These are phyloP conservation scores for Fusarium anguioides DNA, from an alignment of 2,329 filamentous ascomycete species.

Conservation along the genomic window DNA sequence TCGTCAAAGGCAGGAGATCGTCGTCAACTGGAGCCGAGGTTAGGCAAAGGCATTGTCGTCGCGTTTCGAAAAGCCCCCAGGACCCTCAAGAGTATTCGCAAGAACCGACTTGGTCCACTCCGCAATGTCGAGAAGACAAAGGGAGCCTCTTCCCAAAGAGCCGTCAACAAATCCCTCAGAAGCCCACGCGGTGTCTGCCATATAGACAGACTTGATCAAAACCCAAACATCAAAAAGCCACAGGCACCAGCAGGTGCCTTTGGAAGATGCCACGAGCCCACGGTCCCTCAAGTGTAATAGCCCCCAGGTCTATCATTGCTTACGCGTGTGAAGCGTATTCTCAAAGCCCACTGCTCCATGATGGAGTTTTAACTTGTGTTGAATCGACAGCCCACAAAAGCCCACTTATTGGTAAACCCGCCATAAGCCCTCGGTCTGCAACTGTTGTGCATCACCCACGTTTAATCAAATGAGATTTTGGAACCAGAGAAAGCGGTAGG, in stretches of 20 bases:
- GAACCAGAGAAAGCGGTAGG: slow-evolving; percentile 68
- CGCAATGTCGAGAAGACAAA: slow-evolving; percentile 23
- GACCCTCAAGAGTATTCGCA: slow-evolving; percentile 53
- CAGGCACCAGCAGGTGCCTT: slow-evolving; percentile 34
- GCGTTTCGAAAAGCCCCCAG: slow-evolving; percentile 51
- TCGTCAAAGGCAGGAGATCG: slow-evolving; percentile 29
- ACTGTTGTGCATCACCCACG: slow-evolving; percentile 45
- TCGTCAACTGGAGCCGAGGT: slow-evolving; percentile 33
- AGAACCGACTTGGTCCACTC: slow-evolving; percentile 50
- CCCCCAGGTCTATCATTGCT: slow-evolving; percentile 67
- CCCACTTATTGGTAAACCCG: slow-evolving; percentile 55
- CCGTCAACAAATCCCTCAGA: slow-evolving; percentile 57
- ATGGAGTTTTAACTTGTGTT: slow-evolving; percentile 54
- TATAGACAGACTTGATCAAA: slow-evolving; percentile 43
- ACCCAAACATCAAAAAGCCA: slow-evolving; percentile 52
- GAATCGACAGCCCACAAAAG: slow-evolving; percentile 69
- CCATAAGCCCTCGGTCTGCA: slow-evolving; percentile 58
- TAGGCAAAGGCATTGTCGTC: slow-evolving; percentile 32
- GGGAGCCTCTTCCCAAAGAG: slow-evolving; percentile 47
- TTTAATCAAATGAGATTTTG: slow-evolving; percentile 77
- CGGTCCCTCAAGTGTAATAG: slow-evolving; percentile 55
- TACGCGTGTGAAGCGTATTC: slow-evolving; percentile 57
- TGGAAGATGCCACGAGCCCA: slow-evolving; percentile 53
- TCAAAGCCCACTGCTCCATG: slow-evolving; percentile 63
- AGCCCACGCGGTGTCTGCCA: slow-evolving; percentile 49